Percentiles rank a stretch among this genome's conserved stretches.
Evolutionary conservation across 2,329 filamentous ascomycete species (phyloP).

Genomic region (Aspergillus alliaceus): DNA sequence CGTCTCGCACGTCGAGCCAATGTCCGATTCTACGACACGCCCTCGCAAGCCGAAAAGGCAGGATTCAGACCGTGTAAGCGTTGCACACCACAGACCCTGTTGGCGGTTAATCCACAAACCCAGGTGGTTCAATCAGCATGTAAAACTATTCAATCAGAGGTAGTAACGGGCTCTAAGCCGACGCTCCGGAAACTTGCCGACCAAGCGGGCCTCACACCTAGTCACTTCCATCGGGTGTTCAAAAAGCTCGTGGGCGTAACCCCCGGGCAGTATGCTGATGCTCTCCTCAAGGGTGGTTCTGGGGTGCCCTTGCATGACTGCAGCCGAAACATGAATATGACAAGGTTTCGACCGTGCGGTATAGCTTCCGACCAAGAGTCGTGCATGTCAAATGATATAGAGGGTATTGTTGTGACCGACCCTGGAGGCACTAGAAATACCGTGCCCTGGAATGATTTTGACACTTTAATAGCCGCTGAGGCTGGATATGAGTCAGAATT

Average conservation of each 20-base stretch:
- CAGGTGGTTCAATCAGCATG: conserved; percentile 32
- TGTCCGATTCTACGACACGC: conserved; percentile 54
- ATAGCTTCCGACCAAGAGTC: background rate
- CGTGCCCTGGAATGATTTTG: conserved; percentile 38
- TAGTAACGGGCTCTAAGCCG: conserved; percentile 30
- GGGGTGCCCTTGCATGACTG: background rate
- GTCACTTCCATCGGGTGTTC: conserved; percentile 58
- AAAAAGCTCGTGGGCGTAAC: conserved; percentile 53
- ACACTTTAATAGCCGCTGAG: conserved; percentile 33
- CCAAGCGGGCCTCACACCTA: conserved; percentile 49
- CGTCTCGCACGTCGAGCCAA: conserved; percentile 60
- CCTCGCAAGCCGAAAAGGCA: conserved; percentile 47
- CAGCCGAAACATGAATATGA: background rate
- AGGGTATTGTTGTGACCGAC: background rate
- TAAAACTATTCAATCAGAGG: conserved; percentile 28
- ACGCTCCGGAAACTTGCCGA: conserved; percentile 48
- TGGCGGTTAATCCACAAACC: conserved; percentile 32
- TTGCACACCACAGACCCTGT: conserved; percentile 49
- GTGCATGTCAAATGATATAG: background rate
- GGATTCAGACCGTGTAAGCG: conserved; percentile 59
- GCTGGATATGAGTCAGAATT: background rate
- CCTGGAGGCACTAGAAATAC: background rate
- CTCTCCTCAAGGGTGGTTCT: background rate
- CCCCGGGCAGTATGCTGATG: conserved; percentile 42
- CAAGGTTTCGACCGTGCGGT: background rate